Conservation (phyloP, 2,329 filamentous ascomycete species). For the Pyricularia grisea region DNA sequence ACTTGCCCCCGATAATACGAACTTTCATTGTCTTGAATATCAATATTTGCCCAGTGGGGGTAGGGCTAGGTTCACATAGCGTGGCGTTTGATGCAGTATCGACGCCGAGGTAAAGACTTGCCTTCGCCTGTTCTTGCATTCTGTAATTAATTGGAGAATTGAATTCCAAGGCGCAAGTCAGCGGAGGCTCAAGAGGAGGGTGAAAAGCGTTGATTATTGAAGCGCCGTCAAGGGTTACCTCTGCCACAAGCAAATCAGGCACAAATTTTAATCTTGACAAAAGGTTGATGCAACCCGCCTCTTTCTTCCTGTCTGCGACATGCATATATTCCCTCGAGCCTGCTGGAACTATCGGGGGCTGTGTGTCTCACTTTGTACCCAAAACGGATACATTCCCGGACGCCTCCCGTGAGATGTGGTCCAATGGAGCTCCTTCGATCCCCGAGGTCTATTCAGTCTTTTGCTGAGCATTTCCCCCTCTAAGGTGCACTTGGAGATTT, state of each 20-base stretch:
- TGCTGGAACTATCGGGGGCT: not conserved
- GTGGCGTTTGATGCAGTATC: not conserved
- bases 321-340: not conserved
- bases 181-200: not conserved
- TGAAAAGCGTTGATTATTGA: not conserved
- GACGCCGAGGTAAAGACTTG: not conserved
- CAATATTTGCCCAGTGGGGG: not conserved
- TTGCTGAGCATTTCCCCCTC: not conserved
- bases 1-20: not conserved
- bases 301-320: not conserved
- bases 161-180: not conserved
- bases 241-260: not conserved
- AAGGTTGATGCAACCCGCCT: not conserved
- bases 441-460: not conserved
- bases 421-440: not conserved
- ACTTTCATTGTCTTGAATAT: not conserved
- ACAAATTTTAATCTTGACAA: not conserved
- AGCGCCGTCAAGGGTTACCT: not conserved
- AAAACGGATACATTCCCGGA: not conserved
- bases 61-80: not conserved
- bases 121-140: not conserved
- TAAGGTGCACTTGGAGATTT: not conserved
- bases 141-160: not conserved
- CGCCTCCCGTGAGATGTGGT: not conserved
- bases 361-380: not conserved